Base-by-base conservation (phyloP, 2,329 filamentous ascomycete species). In the Aspergillus vadensis region DNA sequence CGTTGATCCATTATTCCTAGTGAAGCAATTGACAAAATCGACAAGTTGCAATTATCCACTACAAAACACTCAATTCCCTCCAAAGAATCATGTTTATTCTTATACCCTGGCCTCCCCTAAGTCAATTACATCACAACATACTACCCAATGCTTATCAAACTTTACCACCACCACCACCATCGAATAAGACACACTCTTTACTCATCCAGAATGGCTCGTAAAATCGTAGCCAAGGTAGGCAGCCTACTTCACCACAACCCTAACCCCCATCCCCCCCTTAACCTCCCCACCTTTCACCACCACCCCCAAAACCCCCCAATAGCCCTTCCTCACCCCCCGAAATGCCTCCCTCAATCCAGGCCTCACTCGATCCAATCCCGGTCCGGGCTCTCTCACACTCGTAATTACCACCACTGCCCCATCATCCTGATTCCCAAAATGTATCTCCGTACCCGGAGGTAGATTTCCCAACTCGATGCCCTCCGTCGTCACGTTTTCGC, bases 221-320 rank as follows among this genome's bases (percentile, higher is more conserved):
- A 25, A 25, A 25, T 6, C 23, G 23, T 25, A 25, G 23, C 3
- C 4, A 23, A 3, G 21, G 4, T 23, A 23, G 5, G 5, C 1
- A 8, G 6, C 7, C 25, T 25, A 25, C 27, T 30, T 12, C 10
- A 30, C 32, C 1, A 56, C 54, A 8, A 65, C 44, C 23, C 32
- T 25, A 58, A 65, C 60, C 4, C 48, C 32, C 64, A 65, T 65
- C 1, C 60, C 63, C 7, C 58, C 52, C 21, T 10, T 52, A 5
- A 66, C 49, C 5, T 56, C 57, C 10, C 64, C 64, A 3, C 58
- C 64, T 19, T 39, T 21, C 38, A 59, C 58, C 4, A 66, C 64
- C 17, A 57, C 61, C 12, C 43, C 52, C 63, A 65, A 65, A 27
- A 66, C 64, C 6, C 64, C 64, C 14, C 63, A 63, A 30, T 51